phyloP scores from a whole-genome alignment of 2,329 filamentous ascomycete genomes.

The Fusarium sublunatum region DNA sequence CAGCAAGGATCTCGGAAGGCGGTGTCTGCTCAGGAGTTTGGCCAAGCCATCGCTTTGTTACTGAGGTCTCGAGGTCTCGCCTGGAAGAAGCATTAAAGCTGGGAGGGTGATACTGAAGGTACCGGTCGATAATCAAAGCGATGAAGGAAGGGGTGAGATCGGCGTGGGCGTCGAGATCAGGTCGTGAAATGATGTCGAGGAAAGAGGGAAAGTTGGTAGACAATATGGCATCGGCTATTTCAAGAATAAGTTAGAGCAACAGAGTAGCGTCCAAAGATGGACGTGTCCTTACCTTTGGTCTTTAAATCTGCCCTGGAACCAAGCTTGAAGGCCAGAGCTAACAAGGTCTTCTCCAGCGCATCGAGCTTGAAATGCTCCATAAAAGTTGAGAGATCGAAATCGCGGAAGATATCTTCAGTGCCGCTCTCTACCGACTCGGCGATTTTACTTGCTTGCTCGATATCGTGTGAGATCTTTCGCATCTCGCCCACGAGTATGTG shows the following conservation, averaged over 20 bases:
- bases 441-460: slow-evolving; percentile 87
- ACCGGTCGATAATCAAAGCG: slow-evolving; percentile 83
- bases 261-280: slow-evolving; percentile 7
- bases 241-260: slow-evolving; percentile 56
- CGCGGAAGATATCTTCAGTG: slow-evolving; percentile 92
- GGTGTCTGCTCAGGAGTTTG: slow-evolving; percentile 65
- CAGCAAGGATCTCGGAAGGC: slow-evolving; percentile 77
- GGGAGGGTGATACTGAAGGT: slow-evolving; percentile 86
- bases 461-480: slow-evolving; percentile 83
- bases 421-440: slow-evolving; percentile 91
- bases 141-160: slow-evolving; percentile 77
- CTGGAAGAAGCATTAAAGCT: slow-evolving; percentile 83
- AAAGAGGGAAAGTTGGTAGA: slow-evolving; percentile 83
- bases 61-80: slow-evolving; percentile 74
- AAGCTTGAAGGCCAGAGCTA: slow-evolving; percentile 89
- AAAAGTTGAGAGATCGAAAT: slow-evolving; percentile 96
- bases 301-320: slow-evolving; percentile 84
- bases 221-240: slow-evolving; percentile 86
- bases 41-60: slow-evolving; percentile 74
- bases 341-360: slow-evolving; percentile 84
- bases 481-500: slow-evolving; percentile 85
- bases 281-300: slow-evolving; percentile 77
- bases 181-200: slow-evolving; percentile 77
- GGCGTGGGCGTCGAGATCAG: slow-evolving; percentile 71
- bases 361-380: slow-evolving; percentile 97